Evolutionary conservation across 306 rosid genomes (phyloP).

Genomic region (Citrullus colocynthis): DNA sequence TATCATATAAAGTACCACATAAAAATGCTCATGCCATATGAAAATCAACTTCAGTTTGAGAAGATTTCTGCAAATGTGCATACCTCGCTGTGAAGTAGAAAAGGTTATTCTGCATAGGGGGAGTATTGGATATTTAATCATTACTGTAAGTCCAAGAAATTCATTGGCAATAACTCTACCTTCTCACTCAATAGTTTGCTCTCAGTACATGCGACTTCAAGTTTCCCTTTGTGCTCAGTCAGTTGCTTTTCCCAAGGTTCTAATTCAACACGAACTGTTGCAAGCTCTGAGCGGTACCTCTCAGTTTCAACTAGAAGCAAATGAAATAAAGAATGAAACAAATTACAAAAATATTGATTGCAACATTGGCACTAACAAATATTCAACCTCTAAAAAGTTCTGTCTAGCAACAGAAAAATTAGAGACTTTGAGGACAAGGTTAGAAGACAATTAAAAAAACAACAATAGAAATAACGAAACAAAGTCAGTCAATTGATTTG

Average conservation of each 20-base stretch:
- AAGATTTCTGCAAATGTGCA: neutral
- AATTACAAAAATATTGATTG: neutral
- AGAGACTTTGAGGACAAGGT: neutral
- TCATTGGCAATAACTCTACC: conserved; percentile 21
- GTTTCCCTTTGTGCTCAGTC: conserved; percentile 85
- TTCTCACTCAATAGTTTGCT: conserved; percentile 64
- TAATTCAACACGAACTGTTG: conserved; percentile 73
- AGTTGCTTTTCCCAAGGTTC: conserved; percentile 94
- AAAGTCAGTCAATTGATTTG: neutral
- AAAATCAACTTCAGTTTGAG: neutral
- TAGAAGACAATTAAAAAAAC: neutral
- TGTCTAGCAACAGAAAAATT: neutral
- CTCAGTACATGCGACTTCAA: conserved; percentile 70
- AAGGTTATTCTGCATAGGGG: neutral
- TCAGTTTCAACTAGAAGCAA: conserved; percentile 74
- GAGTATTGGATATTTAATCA: neutral
- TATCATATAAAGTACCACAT: neutral
- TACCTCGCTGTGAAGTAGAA: neutral
- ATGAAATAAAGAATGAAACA: conserved; percentile 4
- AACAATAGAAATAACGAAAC: neutral
- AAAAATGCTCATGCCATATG: neutral
- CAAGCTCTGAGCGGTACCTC: conserved; percentile 57
- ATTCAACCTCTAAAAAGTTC: neutral
- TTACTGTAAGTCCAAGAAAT: neutral
- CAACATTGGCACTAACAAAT: neutral